A percentile compares a stretch with the other conserved stretches of the same genome.
Evolutionary conservation across 257 asterid species (phyloP).

Genomic region (Ehretia macrophylla): DNA sequence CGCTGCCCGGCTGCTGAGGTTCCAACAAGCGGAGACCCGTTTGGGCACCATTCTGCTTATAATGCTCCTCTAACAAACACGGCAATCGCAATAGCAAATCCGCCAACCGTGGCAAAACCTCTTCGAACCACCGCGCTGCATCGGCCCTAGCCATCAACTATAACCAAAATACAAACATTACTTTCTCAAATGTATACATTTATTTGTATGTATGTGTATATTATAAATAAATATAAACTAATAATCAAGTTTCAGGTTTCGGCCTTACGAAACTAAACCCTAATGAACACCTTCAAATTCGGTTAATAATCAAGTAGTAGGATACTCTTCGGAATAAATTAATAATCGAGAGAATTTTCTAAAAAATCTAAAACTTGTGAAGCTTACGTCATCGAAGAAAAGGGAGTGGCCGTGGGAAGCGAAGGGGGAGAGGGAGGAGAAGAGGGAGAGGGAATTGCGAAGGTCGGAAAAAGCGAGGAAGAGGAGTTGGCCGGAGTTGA

Average conservation of each 20-base stretch:
- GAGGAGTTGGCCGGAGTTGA: slow-evolving; percentile 60
- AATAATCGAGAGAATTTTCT: too few species aligned
- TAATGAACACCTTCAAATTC: too few species aligned
- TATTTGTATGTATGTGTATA: not conserved
- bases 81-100: slow-evolving; percentile 67
- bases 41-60: slow-evolving; percentile 40
- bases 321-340: too few species aligned
- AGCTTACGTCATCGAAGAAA: slow-evolving; percentile 74
- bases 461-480: slow-evolving; percentile 62
- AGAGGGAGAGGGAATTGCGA: slow-evolving; percentile 43
- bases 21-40: slow-evolving; percentile 65
- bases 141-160: slow-evolving; percentile 64
- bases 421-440: slow-evolving; percentile 32
- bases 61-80: slow-evolving; percentile 58
- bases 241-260: too few species aligned
- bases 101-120: slow-evolving; percentile 68
- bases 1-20: slow-evolving; percentile 66
- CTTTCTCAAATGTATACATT: not conserved
- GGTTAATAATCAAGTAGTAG: too few species aligned
- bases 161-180: not conserved
- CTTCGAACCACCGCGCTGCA: slow-evolving; percentile 56
- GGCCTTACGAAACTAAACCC: too few species aligned
- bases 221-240: not conserved
- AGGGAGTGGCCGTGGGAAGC: slow-evolving; percentile 56
- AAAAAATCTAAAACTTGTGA: too few species aligned